Base-by-base conservation (phyloP, 306 rosid species). In the Quercus dentata region DNA sequence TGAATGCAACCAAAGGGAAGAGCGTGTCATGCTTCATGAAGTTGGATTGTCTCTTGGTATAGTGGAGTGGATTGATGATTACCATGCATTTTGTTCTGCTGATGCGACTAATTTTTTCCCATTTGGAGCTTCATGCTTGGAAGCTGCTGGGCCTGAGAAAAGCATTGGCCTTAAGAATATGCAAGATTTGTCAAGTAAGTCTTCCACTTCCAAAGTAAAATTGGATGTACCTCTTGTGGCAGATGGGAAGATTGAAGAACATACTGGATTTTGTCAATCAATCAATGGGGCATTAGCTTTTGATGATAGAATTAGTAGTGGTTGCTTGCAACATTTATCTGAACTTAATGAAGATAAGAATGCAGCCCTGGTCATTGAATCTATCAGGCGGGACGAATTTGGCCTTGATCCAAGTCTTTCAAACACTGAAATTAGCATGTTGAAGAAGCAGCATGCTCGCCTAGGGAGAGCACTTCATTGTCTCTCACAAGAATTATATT, bases 361-460 rank as follows among this genome's bases (percentile, higher is more conserved):
- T 84, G 97, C 97, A 38, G 70, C 87, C 79, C 76, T 85, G 77
- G 84, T 92, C 76, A 84, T 94, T 76, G 90, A 92, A 79, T 91
- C 97, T 76, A 91, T 94, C 80, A 88, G 99, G 88, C 86, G 74
- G 62, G 97, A 94, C 80, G 99, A 94, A 82, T 94, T 94, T 86
- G 97, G 99, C 77, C 90, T 94, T 76, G 97, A 89, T 87, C 88
- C 91, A 64, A 86, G 85, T 82, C 84, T 91, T 72, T 87, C 93
- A 21, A 86, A 83, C 61, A 73, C 51, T 79, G 95, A 92, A 73
- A 87, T 83, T 83, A 73, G 83, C 85, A 85, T 94, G 92, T 73
- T 94, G 89, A 89, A 86, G 90, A 94, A 94, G 89, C 99, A 92
- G 83, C 99, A 94, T 82, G 97, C 99, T 78, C 93, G 99, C 80